Percentiles rank a stretch among this genome's conserved stretches.
phyloP scores from a whole-genome alignment of 176 grass and related monocot genomes.

The Aegilops tauschii region DNA sequence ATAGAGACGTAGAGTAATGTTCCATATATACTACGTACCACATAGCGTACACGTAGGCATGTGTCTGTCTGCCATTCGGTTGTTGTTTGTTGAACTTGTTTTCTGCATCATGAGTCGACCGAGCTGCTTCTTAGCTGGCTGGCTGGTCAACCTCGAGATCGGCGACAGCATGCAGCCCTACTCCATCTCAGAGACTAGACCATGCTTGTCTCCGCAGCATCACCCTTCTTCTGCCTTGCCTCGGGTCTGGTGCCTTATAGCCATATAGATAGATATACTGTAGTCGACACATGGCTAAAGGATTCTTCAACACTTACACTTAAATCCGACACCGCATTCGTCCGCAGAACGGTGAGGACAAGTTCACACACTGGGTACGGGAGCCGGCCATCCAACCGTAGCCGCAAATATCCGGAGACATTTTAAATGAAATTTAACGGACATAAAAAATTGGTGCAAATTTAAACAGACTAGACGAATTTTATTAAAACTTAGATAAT shows the following conservation, averaged over 20 bases:
- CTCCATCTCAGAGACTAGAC: conserved; percentile 2
- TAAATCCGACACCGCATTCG: too few species aligned
- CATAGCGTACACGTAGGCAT: background rate
- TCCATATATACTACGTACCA: too few species aligned
- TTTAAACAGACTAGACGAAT: too few species aligned
- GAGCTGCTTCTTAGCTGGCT: background rate
- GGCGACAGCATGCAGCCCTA: conserved; percentile 30
- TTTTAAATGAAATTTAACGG: too few species aligned
- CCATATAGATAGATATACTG: background rate
- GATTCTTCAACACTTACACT: too few species aligned
- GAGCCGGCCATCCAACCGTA: too few species aligned
- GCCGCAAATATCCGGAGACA: too few species aligned
- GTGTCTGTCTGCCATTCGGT: background rate
- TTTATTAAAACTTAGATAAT: too few species aligned
- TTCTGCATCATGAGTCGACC: conserved; percentile 22
- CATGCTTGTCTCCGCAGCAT: conserved; percentile 33
- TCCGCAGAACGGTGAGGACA: too few species aligned
- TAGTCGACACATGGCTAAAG: background rate
- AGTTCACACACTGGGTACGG: too few species aligned
- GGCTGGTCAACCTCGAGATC: conserved; percentile 52
- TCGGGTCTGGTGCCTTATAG: conserved; percentile 20
- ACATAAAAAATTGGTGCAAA: too few species aligned
- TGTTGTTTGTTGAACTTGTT: background rate
- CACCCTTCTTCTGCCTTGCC: conserved; percentile 35
- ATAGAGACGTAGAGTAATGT: background rate